Evolutionary conservation across 441 rosid species (phyloP), one percentile per base, ranked within the genome.

Genomic region (Viola pubescens): DNA sequence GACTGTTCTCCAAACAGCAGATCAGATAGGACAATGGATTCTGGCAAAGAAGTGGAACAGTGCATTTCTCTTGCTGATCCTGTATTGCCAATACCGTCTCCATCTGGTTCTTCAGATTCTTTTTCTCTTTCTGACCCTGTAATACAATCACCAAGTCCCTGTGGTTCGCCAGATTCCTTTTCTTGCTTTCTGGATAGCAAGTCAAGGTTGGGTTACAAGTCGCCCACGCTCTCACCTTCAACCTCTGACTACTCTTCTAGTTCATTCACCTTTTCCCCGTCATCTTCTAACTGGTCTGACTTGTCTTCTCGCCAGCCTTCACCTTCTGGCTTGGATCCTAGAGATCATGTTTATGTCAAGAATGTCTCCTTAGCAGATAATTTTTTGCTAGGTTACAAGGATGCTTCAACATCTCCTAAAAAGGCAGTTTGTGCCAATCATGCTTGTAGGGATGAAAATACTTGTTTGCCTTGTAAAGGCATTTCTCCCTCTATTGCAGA

Each of bases 211-310:
- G 62, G 73, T 48, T 72, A 81, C 39, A 86, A 83, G 71, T 86
- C 92, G 39, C 87, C 92, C 19, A 71, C 81, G 0, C 75, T 79
- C 16, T 86, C 89, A 41, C 92, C 92, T 64, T 81, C 91, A 58
- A 76, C 82, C 46, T 83, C 89, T 19, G 89, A 81, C 63, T 78
- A 81, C 73, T 78, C 87, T n/a, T 55, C 69, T 39, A 86, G 87
- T 68, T 83, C 84, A 34, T 81, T 83, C 65, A 70, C 79, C 63
- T 86, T 86, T 63, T 86, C 92, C 48, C 92, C 92, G 13, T 78
- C 89, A 7, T 83, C 89, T 39, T 79, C 89, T 52, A 86, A 81
- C 61, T 83, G 87, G 89, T 83, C 88, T 49, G 91, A 85, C 78
- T 68, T 78, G 38, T 80, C 86, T 61, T 82, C 88, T 57, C 81